Conservation (phyloP, 495 filamentous ascomycete genomes). For the Trichoderma erinaceum region DNA sequence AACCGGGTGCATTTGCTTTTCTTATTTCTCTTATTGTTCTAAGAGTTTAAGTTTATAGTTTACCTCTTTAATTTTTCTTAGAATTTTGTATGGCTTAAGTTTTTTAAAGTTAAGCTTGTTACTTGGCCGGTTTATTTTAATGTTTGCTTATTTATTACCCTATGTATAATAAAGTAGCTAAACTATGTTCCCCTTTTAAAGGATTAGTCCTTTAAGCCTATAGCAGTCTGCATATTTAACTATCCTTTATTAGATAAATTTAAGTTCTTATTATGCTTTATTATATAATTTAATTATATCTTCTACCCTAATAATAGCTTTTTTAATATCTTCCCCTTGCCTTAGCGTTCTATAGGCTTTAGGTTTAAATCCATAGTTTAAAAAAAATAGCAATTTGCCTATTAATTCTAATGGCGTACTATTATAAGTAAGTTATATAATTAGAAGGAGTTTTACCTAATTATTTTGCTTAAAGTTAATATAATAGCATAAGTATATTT, state of each 20-base stretch:
- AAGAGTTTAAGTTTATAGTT: neutral
- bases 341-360: too few species aligned
- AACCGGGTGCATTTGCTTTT: too few species aligned
- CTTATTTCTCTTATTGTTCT: neutral
- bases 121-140: neutral
- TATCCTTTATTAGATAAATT: neutral
- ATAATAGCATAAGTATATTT: constrained; percentile 13
- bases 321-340: too few species aligned
- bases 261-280: neutral
- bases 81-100: neutral
- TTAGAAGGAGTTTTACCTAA: neutral
- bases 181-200: too few species aligned
- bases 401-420: too few species aligned
- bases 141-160: neutral
- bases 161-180: too few species aligned
- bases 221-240: neutral
- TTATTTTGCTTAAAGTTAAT: constrained; percentile 1
- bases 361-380: too few species aligned
- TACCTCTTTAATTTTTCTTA: neutral
- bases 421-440: neutral
- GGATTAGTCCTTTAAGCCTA: too few species aligned
- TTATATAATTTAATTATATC: neutral
- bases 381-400: too few species aligned
- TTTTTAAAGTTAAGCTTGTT: neutral
- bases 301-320: neutral